These are phyloP conservation scores for Rhizopus stolonifer DNA, from an alignment of 371 early-diverging fungal species.

Conservation along the genomic window DNA sequence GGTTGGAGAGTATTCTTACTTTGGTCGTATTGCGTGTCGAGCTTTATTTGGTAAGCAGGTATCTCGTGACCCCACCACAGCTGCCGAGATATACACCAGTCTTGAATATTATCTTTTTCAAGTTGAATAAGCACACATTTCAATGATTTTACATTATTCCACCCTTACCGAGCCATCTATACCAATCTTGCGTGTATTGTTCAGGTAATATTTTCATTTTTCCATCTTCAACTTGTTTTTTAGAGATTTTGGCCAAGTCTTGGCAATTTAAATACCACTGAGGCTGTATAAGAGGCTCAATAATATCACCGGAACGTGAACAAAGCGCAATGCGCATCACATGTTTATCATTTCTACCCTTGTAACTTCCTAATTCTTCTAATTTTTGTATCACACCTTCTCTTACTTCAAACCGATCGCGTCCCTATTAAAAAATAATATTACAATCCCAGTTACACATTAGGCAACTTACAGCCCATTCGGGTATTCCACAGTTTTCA, in stretches of 20 bases:
- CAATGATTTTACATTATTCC: background rate
- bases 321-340: slow-evolving; percentile 85
- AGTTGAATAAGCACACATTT: slow-evolving; percentile 2
- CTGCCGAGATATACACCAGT: slow-evolving; percentile 99
- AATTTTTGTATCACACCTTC: slow-evolving; percentile 68
- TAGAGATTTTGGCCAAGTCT: slow-evolving; percentile 74
- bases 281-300: slow-evolving; percentile 96
- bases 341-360: slow-evolving; percentile 78
- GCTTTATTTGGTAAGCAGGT: slow-evolving; percentile 90
- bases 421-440: slow-evolving; percentile 43
- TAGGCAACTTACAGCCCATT: slow-evolving; percentile 45
- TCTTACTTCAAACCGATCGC: slow-evolving; percentile 84
- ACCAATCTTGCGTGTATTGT: slow-evolving; percentile 86
- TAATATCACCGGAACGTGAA: slow-evolving; percentile 94
- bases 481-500: slow-evolving; percentile 56
- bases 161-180: slow-evolving; percentile 89
- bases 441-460: background rate
- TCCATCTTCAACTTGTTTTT: slow-evolving; percentile 70
- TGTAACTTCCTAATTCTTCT: slow-evolving; percentile 63
- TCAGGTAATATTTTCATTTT: slow-evolving; percentile 80
- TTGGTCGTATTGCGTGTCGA: slow-evolving; percentile 29
- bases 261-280: slow-evolving; percentile 97
- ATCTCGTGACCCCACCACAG: slow-evolving; percentile 99
- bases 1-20: too few relatives aligned
- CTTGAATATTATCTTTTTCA: slow-evolving; percentile 82